Percentiles rank a stretch among this genome's conserved stretches.
Evolutionary conservation across 2,329 filamentous ascomycete genomes (phyloP).

Genomic region (Ilyonectria mors-panacis): DNA sequence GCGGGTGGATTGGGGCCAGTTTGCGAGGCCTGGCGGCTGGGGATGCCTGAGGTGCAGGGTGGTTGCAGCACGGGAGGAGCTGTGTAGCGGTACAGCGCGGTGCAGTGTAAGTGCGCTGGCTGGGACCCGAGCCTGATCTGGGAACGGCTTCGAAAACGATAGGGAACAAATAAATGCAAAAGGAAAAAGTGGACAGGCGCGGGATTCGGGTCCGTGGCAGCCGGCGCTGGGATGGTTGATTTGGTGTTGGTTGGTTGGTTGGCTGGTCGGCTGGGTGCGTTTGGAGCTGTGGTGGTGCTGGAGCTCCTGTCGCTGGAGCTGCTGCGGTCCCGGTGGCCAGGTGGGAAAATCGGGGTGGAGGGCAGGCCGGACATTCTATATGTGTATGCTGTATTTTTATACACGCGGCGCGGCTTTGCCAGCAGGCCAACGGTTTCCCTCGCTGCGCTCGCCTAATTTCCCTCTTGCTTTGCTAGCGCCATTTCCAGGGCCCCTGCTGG

Average conservation of each 20-base stretch:
- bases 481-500: slow-evolving; percentile 40
- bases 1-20: slow-evolving; percentile 31
- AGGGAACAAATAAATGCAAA: slow-evolving; percentile 8
- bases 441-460: slow-evolving; percentile 56
- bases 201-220: neutral
- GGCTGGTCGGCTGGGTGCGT: slow-evolving; percentile 24
- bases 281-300: slow-evolving; percentile 38
- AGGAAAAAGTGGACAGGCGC: slow-evolving; percentile 35
- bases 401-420: slow-evolving; percentile 54
- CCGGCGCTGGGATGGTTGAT: neutral
- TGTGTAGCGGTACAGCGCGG: slow-evolving; percentile 1
- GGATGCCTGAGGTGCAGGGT: slow-evolving; percentile 27
- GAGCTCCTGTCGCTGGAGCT: slow-evolving; percentile 38
- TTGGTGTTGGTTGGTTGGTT: slow-evolving; percentile 7
- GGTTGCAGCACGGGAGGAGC: slow-evolving; percentile 1
- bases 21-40: slow-evolving; percentile 22
- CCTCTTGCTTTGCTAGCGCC: slow-evolving; percentile 54
- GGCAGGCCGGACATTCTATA: slow-evolving; percentile 62
- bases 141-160: neutral
- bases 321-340: slow-evolving; percentile 47
- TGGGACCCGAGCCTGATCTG: slow-evolving; percentile 12
- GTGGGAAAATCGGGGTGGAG: slow-evolving; percentile 59
- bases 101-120: slow-evolving; percentile 21
- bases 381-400: slow-evolving; percentile 63
- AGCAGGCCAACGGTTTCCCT: slow-evolving; percentile 54